phyloP scores from a whole-genome alignment of 2,329 filamentous ascomycete species.

The Diaporthe citriasiana region DNA sequence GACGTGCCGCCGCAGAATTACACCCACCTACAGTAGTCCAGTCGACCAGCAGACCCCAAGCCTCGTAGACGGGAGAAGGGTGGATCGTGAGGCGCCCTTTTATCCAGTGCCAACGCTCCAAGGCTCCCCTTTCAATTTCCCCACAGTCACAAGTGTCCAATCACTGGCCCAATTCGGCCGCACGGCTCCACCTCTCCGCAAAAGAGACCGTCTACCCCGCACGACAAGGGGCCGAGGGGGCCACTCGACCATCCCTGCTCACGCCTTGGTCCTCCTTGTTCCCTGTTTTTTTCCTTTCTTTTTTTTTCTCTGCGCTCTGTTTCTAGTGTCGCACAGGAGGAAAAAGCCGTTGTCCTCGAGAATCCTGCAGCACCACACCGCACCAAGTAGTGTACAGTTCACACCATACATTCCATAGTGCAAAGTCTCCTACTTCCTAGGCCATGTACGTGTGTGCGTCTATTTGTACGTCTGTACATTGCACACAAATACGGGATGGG shows the following conservation, averaged over 20 bases:
- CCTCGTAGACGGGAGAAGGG: background rate
- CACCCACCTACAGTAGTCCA: constrained; percentile 28
- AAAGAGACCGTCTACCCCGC: constrained; percentile 31
- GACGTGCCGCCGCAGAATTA: constrained; percentile 26
- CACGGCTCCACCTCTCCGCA: constrained; percentile 34
- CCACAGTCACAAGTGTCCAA: constrained; percentile 21
- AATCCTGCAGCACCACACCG: background rate
- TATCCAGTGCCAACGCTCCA: constrained; percentile 10
- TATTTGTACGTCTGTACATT: background rate
- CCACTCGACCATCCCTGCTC: constrained; percentile 1
- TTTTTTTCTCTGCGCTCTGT: background rate
- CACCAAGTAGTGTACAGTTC: background rate
- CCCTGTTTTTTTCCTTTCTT: constrained; percentile 23
- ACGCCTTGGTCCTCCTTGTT: constrained; percentile 24
- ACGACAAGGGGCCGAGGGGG: background rate
- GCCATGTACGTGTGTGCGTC: background rate
- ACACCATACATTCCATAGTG: background rate
- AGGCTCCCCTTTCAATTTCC: constrained; percentile 22
- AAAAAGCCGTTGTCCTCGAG: constrained; percentile 26
- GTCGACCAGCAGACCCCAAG: background rate
- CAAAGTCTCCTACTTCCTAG: background rate
- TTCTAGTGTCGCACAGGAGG: constrained; percentile 2
- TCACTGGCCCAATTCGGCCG: background rate
- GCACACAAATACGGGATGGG: constrained; percentile 17
- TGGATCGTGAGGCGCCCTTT: constrained; percentile 13